These are phyloP conservation scores for Ganoderma sinense DNA, from an alignment of 1,284 basidiomycete species.

Conservation along the genomic window DNA sequence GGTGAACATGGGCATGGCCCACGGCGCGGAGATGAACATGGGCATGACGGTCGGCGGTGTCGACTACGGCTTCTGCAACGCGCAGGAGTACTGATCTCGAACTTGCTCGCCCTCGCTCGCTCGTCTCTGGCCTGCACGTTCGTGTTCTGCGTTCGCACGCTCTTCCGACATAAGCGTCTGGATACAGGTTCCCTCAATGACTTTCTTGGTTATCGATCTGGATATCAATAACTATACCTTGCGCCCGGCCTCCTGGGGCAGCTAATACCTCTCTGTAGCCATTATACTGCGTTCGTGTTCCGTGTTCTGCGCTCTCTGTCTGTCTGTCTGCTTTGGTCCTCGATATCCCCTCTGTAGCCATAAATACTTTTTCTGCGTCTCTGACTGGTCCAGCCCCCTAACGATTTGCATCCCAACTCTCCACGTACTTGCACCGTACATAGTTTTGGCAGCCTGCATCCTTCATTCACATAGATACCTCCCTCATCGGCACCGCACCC, in stretches of 20 bases:
- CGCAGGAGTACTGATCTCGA: constrained; percentile 24
- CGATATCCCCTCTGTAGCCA: constrained; percentile 25
- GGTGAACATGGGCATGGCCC: constrained; percentile 10
- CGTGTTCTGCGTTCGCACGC: not conserved
- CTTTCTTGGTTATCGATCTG: constrained; percentile 12
- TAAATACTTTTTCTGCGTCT: constrained; percentile 2
- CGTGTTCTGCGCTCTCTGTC: constrained; percentile 9
- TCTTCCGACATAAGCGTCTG: not conserved
- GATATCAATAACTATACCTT: constrained; percentile 3
- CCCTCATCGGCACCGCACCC: constrained; percentile 17
- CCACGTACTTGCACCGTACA: constrained; percentile 17
- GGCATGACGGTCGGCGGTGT: not conserved
- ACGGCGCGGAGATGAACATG: constrained; percentile 18
- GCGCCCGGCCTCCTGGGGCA: not conserved
- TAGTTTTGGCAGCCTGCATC: constrained; percentile 10
- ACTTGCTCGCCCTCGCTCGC: not conserved
- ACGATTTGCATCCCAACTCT: not conserved
- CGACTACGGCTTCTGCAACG: constrained; percentile 25
- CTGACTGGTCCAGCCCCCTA: no score
- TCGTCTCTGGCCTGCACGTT: constrained; percentile 3
- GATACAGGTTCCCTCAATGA: no score
- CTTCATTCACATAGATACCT: constrained; percentile 15
- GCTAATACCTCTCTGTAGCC: constrained; percentile 31
- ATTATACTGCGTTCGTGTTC: constrained; percentile 14
- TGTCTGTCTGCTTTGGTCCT: not conserved